Base-by-base conservation (phyloP, 1,284 basidiomycete genomes). In the Xerocomus amazonicus region DNA sequence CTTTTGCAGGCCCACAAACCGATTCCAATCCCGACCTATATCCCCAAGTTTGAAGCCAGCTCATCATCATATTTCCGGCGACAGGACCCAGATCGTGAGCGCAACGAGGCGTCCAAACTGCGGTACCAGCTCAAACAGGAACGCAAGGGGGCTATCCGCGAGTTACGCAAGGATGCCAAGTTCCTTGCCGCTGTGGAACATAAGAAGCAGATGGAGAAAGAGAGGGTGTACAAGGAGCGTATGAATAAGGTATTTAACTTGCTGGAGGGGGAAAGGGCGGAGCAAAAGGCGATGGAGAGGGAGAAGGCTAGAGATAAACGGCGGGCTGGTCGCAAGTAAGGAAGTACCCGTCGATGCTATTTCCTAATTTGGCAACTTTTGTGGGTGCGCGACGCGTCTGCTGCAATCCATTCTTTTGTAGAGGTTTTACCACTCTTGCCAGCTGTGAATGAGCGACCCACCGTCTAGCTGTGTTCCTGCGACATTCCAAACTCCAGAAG, bases 141-240 rank as follows among this genome's bases (percentile, higher is more conserved):
- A 74, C 79, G 82, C 66, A 99, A 98, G 76, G 95, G 97, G 31
- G 97, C 97, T 2, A 93, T 99, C 54, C 80, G 96, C 48, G 97
- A 99, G 66, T 76, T 99, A 51, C 84, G 97, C 55, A 97, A 97
- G 75, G 97, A 99, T 68, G 87, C 92, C 54, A 80, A 83, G 55
- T 99, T 98, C 81, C 76, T 99, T 68, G 94, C 97, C 9, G 78
- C 79, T 43, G 92, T 94, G 62, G 83, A 92, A 62, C 86, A 91
- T 60, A 82, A 85, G 71, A 84, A 87, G 65, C 89, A 92, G 70
- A 77, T 79, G 65, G 85, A 87, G 69, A 92, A 92, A 75, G 95
- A 97, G 63, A 73, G 66, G 53, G 72, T 70, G 31, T 98, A 94
- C 70, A 80, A 81, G 60, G 77, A 85, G 50, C 81, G 80, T 55